Evolutionary conservation across 495 filamentous ascomycete genomes (phyloP).

Genomic region (Achaetomiella virescens): DNA sequence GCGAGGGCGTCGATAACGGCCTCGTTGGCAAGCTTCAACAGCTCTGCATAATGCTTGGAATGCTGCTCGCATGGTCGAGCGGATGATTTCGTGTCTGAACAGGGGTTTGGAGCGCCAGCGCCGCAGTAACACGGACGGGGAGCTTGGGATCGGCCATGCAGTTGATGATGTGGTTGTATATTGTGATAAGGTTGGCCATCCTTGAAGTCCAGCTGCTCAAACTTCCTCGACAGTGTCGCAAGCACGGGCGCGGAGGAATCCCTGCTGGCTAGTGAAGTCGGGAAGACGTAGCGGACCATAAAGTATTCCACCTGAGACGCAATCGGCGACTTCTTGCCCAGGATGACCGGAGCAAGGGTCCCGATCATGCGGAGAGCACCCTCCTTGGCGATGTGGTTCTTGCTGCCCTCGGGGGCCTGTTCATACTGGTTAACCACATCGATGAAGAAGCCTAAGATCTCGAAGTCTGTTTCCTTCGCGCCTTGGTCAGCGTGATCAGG

Average conservation of each 20-base stretch:
- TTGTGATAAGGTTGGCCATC: constrained; percentile 88
- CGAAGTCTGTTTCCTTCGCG: constrained; percentile 94
- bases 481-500: constrained; percentile 87
- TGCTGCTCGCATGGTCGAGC: constrained; percentile 90
- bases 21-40: constrained; percentile 93
- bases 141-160: constrained; percentile 90
- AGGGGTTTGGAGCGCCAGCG: constrained; percentile 90
- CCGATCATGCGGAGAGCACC: constrained; percentile 96
- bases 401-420: constrained; percentile 71
- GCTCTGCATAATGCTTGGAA: constrained; percentile 99
- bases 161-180: constrained; percentile 94
- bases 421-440: constrained; percentile 84
- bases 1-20: constrained; percentile 89
- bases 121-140: constrained; percentile 90
- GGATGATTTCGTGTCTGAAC: constrained; percentile 91
- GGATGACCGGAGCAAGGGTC: constrained; percentile 83
- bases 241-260: constrained; percentile 88
- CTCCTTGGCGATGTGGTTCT: constrained; percentile 91
- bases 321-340: constrained; percentile 96
- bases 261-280: constrained; percentile 88
- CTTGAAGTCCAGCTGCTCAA: constrained; percentile 92
- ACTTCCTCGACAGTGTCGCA: constrained; percentile 97
- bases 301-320: constrained; percentile 99
- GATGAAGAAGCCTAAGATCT: constrained; percentile 89
- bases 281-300: constrained; percentile 96